phyloP scores from a whole-genome alignment of 331 rosid species.

The Cydonia oblonga region DNA sequence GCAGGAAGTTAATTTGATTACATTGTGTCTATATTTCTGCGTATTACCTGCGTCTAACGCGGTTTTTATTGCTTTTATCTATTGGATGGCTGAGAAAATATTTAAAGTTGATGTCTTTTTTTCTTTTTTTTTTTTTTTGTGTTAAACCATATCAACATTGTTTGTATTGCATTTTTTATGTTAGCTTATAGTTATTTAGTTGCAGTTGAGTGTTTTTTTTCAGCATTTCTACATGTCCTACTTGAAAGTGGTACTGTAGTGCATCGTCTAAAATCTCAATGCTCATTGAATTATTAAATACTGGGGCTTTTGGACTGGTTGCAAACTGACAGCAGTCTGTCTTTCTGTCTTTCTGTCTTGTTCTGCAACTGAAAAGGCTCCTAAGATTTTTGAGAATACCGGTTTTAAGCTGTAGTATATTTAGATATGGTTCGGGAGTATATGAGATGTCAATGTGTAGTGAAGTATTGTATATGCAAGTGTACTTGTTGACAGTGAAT shows the following conservation, averaged over 20 bases:
- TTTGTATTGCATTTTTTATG: not conserved
- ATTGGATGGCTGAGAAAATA: not conserved
- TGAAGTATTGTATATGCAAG: not conserved
- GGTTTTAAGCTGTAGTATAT: not conserved
- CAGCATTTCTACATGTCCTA: not conserved
- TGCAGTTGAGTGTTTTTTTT: not conserved
- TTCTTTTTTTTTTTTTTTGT: not conserved
- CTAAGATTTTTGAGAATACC: not conserved
- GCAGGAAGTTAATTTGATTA: not conserved
- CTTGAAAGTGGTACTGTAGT: no score
- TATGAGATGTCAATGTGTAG: not conserved
- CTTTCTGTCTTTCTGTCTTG: not conserved
- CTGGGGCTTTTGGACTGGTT: not conserved
- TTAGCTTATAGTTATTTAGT: not conserved
- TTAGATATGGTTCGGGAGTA: not conserved
- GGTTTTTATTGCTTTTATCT: not conserved
- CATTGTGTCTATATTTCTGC: not conserved
- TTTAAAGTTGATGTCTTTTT: not conserved
- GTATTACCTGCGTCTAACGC: not conserved
- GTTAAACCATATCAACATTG: not conserved
- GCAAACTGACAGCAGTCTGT: not conserved
- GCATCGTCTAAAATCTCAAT: not conserved
- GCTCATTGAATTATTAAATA: not conserved
- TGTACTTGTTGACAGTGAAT: not conserved
- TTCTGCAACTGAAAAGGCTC: not conserved